Evolutionary conservation across 1,284 basidiomycete genomes (phyloP).

Genomic region (Moniliophthora roreri): DNA sequence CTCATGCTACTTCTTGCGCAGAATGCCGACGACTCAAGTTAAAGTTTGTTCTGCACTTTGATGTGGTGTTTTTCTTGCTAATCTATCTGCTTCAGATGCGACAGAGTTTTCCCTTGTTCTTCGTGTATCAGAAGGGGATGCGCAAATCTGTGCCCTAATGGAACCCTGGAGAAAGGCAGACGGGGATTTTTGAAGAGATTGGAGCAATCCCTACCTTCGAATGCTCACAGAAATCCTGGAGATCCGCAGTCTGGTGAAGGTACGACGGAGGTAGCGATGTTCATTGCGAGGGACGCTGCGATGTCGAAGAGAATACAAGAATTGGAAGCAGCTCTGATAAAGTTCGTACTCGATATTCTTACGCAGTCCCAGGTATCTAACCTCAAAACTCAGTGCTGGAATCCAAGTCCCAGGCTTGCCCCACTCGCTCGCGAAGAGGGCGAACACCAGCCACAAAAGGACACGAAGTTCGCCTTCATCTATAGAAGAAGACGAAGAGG

Average conservation of each 20-base stretch:
- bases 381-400: conserved; percentile 14
- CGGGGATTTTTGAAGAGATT: conserved; percentile 24
- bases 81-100: conserved; percentile 13
- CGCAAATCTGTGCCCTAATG: conserved; percentile 24
- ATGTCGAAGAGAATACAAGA: conserved; percentile 25
- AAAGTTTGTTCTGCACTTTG: conserved; percentile 9
- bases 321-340: conserved; percentile 21
- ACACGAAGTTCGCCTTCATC: neutral
- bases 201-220: conserved; percentile 23
- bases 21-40: conserved; percentile 24
- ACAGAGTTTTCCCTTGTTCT: conserved; percentile 24
- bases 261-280: conserved; percentile 24
- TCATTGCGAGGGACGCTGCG: conserved; percentile 23
- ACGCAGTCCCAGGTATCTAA: neutral
- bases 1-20: conserved; percentile 22
- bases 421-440: conserved; percentile 5
- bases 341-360: conserved; percentile 10
- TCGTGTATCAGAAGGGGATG: conserved; percentile 25
- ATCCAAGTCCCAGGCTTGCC: conserved; percentile 18
- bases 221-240: conserved; percentile 1
- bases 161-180: conserved; percentile 25
- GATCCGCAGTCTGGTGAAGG: conserved; percentile 12
- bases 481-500: neutral
- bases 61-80: neutral
- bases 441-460: conserved; percentile 1